phyloP scores from a whole-genome alignment of 164 flowering plant species.

The Nelumbo lutea region DNA sequence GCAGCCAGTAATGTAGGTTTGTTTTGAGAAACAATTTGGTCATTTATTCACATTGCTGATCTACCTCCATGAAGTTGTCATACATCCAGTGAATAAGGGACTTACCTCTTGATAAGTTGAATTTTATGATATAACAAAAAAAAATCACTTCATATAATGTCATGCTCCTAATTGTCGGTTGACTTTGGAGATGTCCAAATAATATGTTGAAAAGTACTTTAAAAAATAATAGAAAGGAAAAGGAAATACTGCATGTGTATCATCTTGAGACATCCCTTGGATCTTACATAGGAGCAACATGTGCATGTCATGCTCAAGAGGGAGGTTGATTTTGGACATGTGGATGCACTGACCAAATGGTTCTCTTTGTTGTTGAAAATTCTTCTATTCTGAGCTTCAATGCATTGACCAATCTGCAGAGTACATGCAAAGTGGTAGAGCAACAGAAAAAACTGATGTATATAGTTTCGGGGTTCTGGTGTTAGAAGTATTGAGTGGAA shows the following conservation, averaged over 20 bases:
- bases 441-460: slow-evolving; percentile 97
- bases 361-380: background rate
- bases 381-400: slow-evolving; percentile 1
- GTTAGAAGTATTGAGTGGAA: slow-evolving; percentile 86
- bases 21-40: background rate
- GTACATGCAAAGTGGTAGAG: slow-evolving; percentile 98
- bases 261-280: background rate
- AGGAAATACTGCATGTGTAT: background rate
- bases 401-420: slow-evolving; percentile 37
- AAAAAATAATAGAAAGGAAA: background rate
- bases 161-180: background rate
- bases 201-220: background rate
- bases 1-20: background rate
- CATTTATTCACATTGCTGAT: slow-evolving; percentile 1
- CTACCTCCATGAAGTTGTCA: background rate
- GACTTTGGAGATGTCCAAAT: background rate
- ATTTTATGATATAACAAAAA: too few species aligned
- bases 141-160: background rate
- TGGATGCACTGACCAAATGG: background rate
- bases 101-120: too few species aligned
- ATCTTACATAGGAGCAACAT: too few species aligned
- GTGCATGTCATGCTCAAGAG: background rate
- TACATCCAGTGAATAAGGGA: background rate
- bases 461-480: slow-evolving; percentile 94
- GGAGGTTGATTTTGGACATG: background rate